Conservation (phyloP, 257 asterid species). For the Orobanche coerulescens region DNA sequence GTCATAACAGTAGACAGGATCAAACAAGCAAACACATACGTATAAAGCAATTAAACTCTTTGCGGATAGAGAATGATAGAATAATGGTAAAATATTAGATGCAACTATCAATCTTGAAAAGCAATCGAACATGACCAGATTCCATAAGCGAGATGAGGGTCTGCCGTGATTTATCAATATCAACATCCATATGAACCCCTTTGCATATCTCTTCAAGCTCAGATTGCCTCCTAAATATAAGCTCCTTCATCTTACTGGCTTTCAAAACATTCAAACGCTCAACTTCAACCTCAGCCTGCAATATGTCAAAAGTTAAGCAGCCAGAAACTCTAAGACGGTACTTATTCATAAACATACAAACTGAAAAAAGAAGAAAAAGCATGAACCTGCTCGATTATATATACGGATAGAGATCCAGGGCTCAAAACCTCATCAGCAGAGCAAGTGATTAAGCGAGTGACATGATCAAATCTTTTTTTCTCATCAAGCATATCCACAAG, state of each 20-base stretch:
- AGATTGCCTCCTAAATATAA: slow-evolving; percentile 58
- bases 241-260: slow-evolving; percentile 64
- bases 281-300: slow-evolving; percentile 60
- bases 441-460: slow-evolving; percentile 38
- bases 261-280: slow-evolving; percentile 47
- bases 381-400: slow-evolving; percentile 58
- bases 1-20: too few relatives aligned
- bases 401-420: slow-evolving; percentile 52
- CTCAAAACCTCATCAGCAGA: slow-evolving; percentile 32
- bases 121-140: slow-evolving; percentile 38
- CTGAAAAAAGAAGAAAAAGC: slow-evolving; percentile 13
- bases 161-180: slow-evolving; percentile 41
- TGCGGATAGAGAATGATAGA: too few relatives aligned
- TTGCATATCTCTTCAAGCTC: slow-evolving; percentile 62
- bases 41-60: too few relatives aligned
- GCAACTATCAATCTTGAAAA: too few relatives aligned
- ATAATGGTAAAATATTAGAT: too few relatives aligned
- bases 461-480: slow-evolving; percentile 40
- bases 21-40: too few relatives aligned
- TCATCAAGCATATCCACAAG: slow-evolving; percentile 60
- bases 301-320: slow-evolving; percentile 12
- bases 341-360: slow-evolving; percentile 8
- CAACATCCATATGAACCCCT: slow-evolving; percentile 59
- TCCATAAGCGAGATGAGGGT: slow-evolving; percentile 40
- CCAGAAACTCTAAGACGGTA: slow-evolving; percentile 14